A percentile compares a stretch with the other conserved stretches of the same genome.
phyloP scores from a whole-genome alignment of 768 basidiomycete species.

The Lactifluus rugatus region DNA sequence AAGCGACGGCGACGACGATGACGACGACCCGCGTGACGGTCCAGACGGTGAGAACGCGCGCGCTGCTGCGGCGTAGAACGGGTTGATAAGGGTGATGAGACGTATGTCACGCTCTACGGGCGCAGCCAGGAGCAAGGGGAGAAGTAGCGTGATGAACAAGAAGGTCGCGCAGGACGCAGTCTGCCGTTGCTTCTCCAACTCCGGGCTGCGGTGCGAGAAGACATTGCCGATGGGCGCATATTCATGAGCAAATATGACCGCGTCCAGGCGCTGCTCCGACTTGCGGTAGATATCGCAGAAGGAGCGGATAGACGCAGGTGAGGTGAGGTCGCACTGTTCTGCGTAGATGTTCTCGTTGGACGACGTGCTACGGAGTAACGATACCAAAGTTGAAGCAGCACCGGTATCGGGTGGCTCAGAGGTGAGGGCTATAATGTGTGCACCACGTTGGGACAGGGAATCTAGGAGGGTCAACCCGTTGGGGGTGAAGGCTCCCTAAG shows the following conservation, averaged over 20 bases:
- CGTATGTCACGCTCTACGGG: constrained; percentile 86
- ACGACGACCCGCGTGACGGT: constrained; percentile 19
- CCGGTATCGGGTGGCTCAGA: constrained; percentile 46
- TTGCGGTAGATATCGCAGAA: constrained; percentile 65
- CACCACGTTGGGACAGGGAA: constrained; percentile 60
- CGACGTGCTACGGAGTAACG: constrained; percentile 56
- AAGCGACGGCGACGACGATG: too few relatives aligned
- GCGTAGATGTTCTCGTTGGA: constrained; percentile 72
- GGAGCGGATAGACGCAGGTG: constrained; percentile 52
- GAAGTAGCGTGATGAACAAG: constrained; percentile 64
- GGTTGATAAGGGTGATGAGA: constrained; percentile 79
- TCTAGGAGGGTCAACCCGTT: constrained; percentile 60
- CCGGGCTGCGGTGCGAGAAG: constrained; percentile 22
- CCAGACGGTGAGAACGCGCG: constrained; percentile 31
- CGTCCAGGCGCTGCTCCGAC: constrained; percentile 61
- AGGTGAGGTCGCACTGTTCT: constrained; percentile 65
- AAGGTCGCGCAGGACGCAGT: constrained; percentile 59
- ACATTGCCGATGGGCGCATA: constrained; percentile 53
- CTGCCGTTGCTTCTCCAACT: constrained; percentile 35
- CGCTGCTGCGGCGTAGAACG: constrained; percentile 78
- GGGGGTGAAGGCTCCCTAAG: constrained; percentile 67
- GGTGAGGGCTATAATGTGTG: constrained; percentile 69
- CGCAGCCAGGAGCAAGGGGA: constrained; percentile 71
- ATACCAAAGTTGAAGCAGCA: constrained; percentile 48
- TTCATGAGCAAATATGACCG: constrained; percentile 69